Evolutionary conservation across 2,329 filamentous ascomycete species (phyloP).

Genomic region (Xenoacremonium recifei): DNA sequence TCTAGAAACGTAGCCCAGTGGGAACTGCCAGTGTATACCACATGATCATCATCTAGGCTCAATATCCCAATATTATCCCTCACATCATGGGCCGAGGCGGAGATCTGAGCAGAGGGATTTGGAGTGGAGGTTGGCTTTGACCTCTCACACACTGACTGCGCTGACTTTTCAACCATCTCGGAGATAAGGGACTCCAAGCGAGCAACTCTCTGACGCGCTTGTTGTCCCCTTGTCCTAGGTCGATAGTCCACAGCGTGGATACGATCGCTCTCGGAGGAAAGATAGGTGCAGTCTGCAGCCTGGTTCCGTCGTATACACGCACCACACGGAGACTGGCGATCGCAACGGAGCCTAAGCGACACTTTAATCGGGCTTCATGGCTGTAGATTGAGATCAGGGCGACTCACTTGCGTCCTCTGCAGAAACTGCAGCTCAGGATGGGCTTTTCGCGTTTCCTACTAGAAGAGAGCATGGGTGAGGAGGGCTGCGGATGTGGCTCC

Average conservation of each 20-base stretch:
- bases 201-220: slow-evolving; percentile 15
- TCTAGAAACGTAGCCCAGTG: slow-evolving; percentile 8
- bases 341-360: slow-evolving; percentile 5
- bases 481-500: too few species aligned
- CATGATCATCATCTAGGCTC: slow-evolving; percentile 3
- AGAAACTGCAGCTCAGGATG: slow-evolving; percentile 8
- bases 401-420: slow-evolving; percentile 8
- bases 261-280: slow-evolving; percentile 13
- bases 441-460: slow-evolving; percentile 7
- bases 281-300: slow-evolving; percentile 8
- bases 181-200: slow-evolving; percentile 16
- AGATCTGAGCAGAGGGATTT: too few species aligned
- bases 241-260: slow-evolving; percentile 17
- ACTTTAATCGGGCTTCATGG: not conserved
- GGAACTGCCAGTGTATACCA: slow-evolving; percentile 5
- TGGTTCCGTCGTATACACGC: slow-evolving; percentile 5
- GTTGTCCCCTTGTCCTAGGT: slow-evolving; percentile 6
- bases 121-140: too few species aligned
- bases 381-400: not conserved
- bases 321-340: slow-evolving; percentile 7
- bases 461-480: too few species aligned
- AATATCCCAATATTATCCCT: slow-evolving; percentile 4
- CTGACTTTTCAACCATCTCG: slow-evolving; percentile 12
- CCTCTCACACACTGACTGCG: too few species aligned
- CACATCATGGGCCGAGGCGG: too few species aligned